These are phyloP conservation scores for Tremella mesenterica DNA, from an alignment of 768 basidiomycete species.

Conservation along the genomic window DNA sequence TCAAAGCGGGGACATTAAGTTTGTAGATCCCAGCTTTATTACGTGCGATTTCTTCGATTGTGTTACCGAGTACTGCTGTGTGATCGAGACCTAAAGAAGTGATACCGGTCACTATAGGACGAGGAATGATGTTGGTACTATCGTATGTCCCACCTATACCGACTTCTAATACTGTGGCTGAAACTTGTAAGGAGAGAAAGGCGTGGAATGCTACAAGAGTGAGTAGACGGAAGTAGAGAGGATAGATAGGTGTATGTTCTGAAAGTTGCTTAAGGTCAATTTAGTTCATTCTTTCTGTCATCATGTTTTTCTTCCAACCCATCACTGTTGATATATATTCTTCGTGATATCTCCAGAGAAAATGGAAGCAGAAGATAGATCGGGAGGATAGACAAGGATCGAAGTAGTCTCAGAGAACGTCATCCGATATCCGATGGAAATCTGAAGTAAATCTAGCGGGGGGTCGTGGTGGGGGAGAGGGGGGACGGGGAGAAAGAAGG, in stretches of 20 bases:
- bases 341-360: too few species aligned
- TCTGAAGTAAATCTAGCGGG: background rate
- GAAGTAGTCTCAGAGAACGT: background rate
- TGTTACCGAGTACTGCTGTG: slow-evolving; percentile 74
- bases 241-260: slow-evolving; percentile 57
- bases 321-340: too few species aligned
- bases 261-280: slow-evolving; percentile 20
- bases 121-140: slow-evolving; percentile 89
- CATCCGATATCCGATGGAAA: background rate
- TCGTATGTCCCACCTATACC: slow-evolving; percentile 91
- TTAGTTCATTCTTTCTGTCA: background rate
- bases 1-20: slow-evolving; percentile 74
- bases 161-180: slow-evolving; percentile 89
- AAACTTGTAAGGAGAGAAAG: slow-evolving; percentile 63
- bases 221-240: slow-evolving; percentile 86
- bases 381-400: too few species aligned
- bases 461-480: too few species aligned
- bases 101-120: slow-evolving; percentile 80
- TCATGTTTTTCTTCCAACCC: too few species aligned
- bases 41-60: slow-evolving; percentile 77
- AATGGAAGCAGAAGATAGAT: too few species aligned
- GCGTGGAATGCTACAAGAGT: slow-evolving; percentile 87
- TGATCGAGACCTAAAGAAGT: slow-evolving; percentile 91
- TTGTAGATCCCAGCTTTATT: slow-evolving; percentile 98
- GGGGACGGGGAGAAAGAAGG: too few species aligned